Percentiles rank a stretch among this genome's conserved stretches.
Conservation (phyloP, 176 grass and related monocot species). For the Carex scoparia region DNA sequence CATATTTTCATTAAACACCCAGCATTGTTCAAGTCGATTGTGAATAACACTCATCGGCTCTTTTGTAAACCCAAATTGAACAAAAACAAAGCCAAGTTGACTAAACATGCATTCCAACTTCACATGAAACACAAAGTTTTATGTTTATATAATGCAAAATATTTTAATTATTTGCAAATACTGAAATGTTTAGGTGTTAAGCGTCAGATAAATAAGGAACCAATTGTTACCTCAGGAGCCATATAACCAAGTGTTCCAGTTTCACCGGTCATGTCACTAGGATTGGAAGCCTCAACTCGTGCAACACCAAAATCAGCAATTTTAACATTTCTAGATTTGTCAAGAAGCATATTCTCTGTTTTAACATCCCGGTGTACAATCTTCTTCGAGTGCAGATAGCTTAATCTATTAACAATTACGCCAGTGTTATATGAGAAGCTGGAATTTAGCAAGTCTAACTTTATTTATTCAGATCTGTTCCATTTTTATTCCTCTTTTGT, state of each 20-base stretch:
- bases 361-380: constrained; percentile 97
- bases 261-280: constrained; percentile 98
- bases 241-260: constrained; percentile 99
- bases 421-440: not conserved
- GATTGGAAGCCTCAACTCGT: constrained; percentile 97
- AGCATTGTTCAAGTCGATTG: not conserved
- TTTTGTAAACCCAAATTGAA: not conserved
- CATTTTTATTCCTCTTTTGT: not conserved
- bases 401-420: constrained; percentile 44
- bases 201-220: not conserved
- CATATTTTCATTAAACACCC: not conserved
- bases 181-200: not conserved
- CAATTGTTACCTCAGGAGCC: constrained; percentile 83
- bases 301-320: constrained; percentile 99
- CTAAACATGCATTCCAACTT: not conserved
- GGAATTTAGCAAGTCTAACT: not conserved
- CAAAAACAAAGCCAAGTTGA: not conserved
- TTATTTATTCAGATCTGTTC: not conserved
- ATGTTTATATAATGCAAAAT: not conserved
- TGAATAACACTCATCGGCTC: not conserved
- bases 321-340: constrained; percentile 89
- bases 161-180: not conserved
- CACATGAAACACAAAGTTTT: not conserved
- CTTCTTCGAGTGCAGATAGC: constrained; percentile 96
- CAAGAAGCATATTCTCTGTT: constrained; percentile 99